These are phyloP conservation scores for Lactifluus subvellereus DNA, from an alignment of 768 basidiomycete species.

Conservation along the genomic window DNA sequence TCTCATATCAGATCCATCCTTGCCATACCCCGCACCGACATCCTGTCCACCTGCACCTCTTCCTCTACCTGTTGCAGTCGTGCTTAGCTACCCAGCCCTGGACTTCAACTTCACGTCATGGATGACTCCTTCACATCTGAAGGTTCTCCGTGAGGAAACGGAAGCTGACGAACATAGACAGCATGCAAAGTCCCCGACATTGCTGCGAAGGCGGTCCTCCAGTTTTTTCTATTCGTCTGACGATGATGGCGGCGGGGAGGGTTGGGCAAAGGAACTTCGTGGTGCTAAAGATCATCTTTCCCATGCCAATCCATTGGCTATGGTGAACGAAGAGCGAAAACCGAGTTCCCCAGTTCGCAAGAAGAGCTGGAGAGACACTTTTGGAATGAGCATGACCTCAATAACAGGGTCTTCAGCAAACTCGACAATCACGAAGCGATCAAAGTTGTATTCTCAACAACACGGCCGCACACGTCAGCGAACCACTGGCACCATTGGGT, in stretches of 20 bases:
- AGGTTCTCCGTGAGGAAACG: conserved; percentile 70
- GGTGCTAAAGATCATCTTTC: conserved; percentile 61
- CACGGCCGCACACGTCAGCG: background rate
- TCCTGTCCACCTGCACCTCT: conserved; percentile 37
- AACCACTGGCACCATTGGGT: background rate
- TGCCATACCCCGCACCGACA: conserved; percentile 8
- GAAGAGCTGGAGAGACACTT: conserved; percentile 31
- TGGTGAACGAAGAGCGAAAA: conserved; percentile 61
- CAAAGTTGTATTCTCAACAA: conserved; percentile 19
- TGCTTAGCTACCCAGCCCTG: conserved; percentile 85
- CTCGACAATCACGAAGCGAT: conserved; percentile 7
- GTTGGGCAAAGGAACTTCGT: conserved; percentile 25
- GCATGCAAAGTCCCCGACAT: conserved; percentile 18
- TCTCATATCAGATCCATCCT: conserved; percentile 25
- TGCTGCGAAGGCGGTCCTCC: conserved; percentile 52
- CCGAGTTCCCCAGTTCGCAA: conserved; percentile 28
- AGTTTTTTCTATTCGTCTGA: conserved; percentile 72
- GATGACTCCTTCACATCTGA: conserved; percentile 83
- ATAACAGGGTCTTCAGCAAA: conserved; percentile 24
- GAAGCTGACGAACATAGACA: conserved; percentile 24
- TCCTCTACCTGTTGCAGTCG: conserved; percentile 72
- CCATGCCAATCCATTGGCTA: conserved; percentile 85
- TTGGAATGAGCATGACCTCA: conserved; percentile 28
- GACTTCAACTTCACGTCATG: conserved; percentile 99
- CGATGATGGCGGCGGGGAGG: conserved; percentile 46